Percentiles rank a stretch among this genome's conserved stretches.
Conservation (phyloP, 768 basidiomycete species). For the Punctularia strigosozonata region DNA sequence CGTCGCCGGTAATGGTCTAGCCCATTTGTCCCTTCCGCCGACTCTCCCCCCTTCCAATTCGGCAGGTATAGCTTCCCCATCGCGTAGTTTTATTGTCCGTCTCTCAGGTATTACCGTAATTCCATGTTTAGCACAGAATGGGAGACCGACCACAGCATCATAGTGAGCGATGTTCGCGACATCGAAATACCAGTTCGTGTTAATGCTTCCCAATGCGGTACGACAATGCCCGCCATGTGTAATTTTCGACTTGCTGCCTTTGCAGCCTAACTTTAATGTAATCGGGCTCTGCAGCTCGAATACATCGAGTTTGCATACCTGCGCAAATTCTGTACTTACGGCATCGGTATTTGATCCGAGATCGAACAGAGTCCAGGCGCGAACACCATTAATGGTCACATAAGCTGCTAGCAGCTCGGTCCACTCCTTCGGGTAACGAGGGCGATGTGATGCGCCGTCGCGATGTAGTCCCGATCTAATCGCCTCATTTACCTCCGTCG, state of each 20-base stretch:
- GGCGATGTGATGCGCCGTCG: not conserved
- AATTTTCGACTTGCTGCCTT: conserved; percentile 18
- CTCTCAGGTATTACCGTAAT: too few relatives aligned
- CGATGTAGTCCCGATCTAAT: not conserved
- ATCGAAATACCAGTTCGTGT: conserved; percentile 15
- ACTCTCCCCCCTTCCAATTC: too few relatives aligned
- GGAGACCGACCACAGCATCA: conserved; percentile 23
- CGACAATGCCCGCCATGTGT: conserved; percentile 14
- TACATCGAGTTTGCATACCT: conserved; percentile 5
- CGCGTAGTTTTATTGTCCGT: too few relatives aligned
- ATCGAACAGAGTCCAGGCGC: conserved; percentile 13
- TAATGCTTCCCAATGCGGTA: conserved; percentile 4
- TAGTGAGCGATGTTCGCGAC: conserved; percentile 24
- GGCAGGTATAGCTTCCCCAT: too few relatives aligned
- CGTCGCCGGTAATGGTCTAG: too few relatives aligned
- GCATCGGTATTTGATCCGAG: conserved; percentile 13
- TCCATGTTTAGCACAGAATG: conserved; percentile 19
- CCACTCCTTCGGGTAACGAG: not conserved
- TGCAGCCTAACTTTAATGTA: conserved; percentile 19
- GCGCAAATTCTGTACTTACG: conserved; percentile 13
- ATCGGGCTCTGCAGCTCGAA: conserved; percentile 9
- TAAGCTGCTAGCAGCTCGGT: not conserved
- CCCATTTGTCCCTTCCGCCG: too few relatives aligned
- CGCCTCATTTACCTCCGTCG: not conserved
- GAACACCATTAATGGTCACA: conserved; percentile 4